Evolutionary conservation across 768 basidiomycete species (phyloP).

Genomic region (Lentinus tigrinus): DNA sequence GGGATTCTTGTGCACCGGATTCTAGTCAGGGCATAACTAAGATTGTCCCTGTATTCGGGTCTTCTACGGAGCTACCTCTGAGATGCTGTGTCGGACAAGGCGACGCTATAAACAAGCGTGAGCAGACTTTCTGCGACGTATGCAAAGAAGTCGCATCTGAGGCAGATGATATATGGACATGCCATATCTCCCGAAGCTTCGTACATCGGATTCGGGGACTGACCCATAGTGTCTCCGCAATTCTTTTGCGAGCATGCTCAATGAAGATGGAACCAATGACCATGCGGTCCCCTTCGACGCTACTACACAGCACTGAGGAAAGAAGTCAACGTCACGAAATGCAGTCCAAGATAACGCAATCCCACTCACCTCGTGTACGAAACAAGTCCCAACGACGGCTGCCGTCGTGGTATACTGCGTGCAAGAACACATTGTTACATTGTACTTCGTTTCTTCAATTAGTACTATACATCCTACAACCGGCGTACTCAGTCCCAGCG

Average conservation of each 20-base stretch:
- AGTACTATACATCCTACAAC: conserved; percentile 4
- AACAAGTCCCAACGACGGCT: too few species aligned
- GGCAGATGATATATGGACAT: background rate
- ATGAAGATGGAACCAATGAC: too few species aligned
- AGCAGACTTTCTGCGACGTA: background rate
- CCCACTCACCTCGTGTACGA: too few species aligned
- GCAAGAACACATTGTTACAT: background rate
- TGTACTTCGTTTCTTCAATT: background rate
- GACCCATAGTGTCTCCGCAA: too few species aligned
- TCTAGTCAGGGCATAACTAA: background rate
- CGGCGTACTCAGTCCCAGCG: background rate
- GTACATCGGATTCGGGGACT: too few species aligned
- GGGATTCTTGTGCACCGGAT: background rate
- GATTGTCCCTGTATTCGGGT: background rate
- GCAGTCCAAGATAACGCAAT: too few species aligned
- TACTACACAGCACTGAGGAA: too few species aligned
- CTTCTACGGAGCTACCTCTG: conserved; percentile 7
- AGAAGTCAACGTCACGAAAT: too few species aligned
- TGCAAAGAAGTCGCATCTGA: background rate
- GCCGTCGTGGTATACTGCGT: background rate
- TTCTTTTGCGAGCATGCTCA: too few species aligned
- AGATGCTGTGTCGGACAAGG: background rate
- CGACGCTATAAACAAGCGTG: background rate
- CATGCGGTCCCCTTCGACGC: too few species aligned
- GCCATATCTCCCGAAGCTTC: too few species aligned